Evolutionary conservation across 2,329 filamentous ascomycete species (phyloP), one percentile per base, ranked within the genome.

Genomic region (Colletotrichum sp.): DNA sequence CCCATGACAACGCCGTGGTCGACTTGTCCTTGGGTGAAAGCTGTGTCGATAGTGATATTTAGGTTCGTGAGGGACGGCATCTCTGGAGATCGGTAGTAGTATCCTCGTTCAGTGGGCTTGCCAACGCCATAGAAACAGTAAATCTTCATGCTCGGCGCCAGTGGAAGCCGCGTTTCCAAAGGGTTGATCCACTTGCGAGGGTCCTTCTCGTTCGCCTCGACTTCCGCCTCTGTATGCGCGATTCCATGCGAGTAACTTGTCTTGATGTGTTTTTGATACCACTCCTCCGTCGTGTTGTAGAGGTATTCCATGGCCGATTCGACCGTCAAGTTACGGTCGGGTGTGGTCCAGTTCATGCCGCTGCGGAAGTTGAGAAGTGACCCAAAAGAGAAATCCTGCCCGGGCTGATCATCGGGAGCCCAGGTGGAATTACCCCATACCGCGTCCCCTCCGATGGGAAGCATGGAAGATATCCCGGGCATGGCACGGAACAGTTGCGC

Each of bases 121-220:
- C 96, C 96, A 6, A 98, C 92, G 24, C 94, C 97, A 81, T 99
- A 98, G 86, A 99, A 98, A 85, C 97, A 98, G 84, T 96, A 98
- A 15, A 99, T 95, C 82, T 98, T 98, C 80, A 99, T 87, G 79
- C 91, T 94, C 0, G 97, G 96, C 2, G 97, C 96, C 24, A 95
- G 88, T 0, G 97, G 97, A 0, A 98, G 87, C 3, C 96, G 90
- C 0, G 95, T 94, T 82, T 98, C 96, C 1, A 98, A 90, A 0
- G 97, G 97, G 80, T 99, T 99, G 75, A 98, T 91, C 97, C 97
- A 99, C 81, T 97, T 99, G 64, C 86, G 87, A 3, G 90, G 91
- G 76, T 94, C 89, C n/a, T 91, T 84, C 79, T 96, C 93, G 81
- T 97, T 97, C 66, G 89, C 91, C 80, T 98, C 93, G 1, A 99